Evolutionary conservation across 495 filamentous ascomycete species (phyloP).

Genomic region (Penicillium lagena): DNA sequence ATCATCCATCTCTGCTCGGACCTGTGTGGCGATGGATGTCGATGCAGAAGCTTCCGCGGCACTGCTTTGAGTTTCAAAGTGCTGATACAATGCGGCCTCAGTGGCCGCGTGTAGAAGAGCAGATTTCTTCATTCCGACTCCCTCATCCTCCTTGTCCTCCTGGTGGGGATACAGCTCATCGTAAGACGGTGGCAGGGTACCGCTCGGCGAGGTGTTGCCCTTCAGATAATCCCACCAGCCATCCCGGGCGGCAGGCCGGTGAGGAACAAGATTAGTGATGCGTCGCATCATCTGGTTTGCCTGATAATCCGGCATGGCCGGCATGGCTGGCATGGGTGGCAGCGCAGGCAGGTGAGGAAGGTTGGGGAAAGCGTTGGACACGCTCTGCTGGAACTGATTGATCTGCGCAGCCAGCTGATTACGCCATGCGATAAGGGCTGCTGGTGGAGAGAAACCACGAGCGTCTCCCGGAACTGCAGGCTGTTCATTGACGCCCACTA

Average conservation of each 20-base stretch:
- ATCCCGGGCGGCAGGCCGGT: slow-evolving; percentile 43
- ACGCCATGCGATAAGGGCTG: slow-evolving; percentile 65
- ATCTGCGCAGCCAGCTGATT: slow-evolving; percentile 73
- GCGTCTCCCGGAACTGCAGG: slow-evolving; percentile 21
- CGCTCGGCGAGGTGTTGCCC: slow-evolving; percentile 38
- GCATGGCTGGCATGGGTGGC: slow-evolving; percentile 55
- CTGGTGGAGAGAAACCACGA: slow-evolving; percentile 45
- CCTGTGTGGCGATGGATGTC: slow-evolving; percentile 33
- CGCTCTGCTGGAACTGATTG: slow-evolving; percentile 70
- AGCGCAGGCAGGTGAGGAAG: slow-evolving; percentile 58
- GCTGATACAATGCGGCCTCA: slow-evolving; percentile 60
- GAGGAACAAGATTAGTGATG: slow-evolving; percentile 68
- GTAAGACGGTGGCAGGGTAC: slow-evolving; percentile 63
- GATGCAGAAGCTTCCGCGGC: slow-evolving; percentile 10
- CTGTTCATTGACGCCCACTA: slow-evolving; percentile 17
- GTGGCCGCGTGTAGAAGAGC: slow-evolving; percentile 54
- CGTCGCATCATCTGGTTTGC: slow-evolving; percentile 64
- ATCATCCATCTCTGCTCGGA: slow-evolving; percentile 25
- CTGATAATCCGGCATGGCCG: slow-evolving; percentile 65
- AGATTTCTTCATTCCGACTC: slow-evolving; percentile 53
- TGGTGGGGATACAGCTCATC: slow-evolving; percentile 68
- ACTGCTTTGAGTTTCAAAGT: slow-evolving; percentile 56
- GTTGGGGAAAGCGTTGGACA: slow-evolving; percentile 62
- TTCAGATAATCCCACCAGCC: slow-evolving; percentile 66
- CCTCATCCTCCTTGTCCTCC: slow-evolving; percentile 31